Evolutionary conservation across 371 early-diverging fungal genomes (phyloP), one percentile per base, ranked within the genome.

Genomic region (Rhizomucor miehei): DNA sequence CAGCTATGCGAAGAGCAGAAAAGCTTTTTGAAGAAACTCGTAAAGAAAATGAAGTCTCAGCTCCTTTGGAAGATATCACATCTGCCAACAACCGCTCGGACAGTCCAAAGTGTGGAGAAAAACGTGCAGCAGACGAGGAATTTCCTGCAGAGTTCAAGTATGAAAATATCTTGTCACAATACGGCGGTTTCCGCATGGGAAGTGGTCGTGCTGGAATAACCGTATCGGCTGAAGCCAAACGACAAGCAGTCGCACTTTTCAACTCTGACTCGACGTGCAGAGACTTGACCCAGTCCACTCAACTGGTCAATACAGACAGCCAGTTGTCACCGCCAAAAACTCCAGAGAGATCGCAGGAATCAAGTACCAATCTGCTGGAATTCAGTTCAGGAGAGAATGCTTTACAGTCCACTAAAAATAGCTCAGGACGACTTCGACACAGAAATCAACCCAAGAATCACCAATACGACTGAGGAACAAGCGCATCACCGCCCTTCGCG

Each of bases 121-220:
- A 48, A 66, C 60, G 67, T 56, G 54, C 56, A 6, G 21, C 48
- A 19, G 56, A 74, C 23, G 35, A 57, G 51, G 48, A 39, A 1
- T 19, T 51, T 2, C 5, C 36, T 34, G 14, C 39, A n/a, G 54
- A 56, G 14, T 45, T 47, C 21, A 63, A 57, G 37, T 63, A 67
- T 24, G 66, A 72, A 20, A 44, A 48, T 10, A 39, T 56, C 1
- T 17, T 67, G 8, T 48, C 55, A 1, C 21, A 58, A 14, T 67
- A 55, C 56, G 69, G 65, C 9, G 72, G 72, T 14, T 63, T 73
- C 41, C 48, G 35, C 10, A 65, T 37, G 19, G 67, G 53, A 10
- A 56, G 34, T 16, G 48, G 57, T 20, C 52, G 48, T 14, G 43
- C 50, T 8, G 23, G 24, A 3, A 51, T 58, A 1, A 34, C 38